Evolutionary conservation across 2,329 filamentous ascomycete genomes (phyloP).

Genomic region (Pyricularia sp.): DNA sequence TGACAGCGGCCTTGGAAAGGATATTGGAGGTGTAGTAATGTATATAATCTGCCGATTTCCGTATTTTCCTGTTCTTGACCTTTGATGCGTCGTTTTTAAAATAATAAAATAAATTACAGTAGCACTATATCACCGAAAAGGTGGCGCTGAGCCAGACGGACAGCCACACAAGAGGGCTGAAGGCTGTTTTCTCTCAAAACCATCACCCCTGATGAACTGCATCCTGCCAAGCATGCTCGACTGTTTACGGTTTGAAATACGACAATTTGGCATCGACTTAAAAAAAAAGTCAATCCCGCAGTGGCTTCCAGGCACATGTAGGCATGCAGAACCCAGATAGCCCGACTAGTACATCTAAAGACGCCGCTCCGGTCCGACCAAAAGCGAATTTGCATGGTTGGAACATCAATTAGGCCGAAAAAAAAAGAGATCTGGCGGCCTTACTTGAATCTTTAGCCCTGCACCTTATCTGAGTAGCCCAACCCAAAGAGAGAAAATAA

Average conservation of each 20-base stretch:
- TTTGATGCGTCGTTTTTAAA: background rate
- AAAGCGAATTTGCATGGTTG: background rate
- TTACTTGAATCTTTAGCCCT: background rate
- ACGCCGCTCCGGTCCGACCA: too few species aligned
- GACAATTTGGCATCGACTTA: background rate
- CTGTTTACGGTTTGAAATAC: background rate
- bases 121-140: too few species aligned
- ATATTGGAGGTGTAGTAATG: constrained; percentile 34
- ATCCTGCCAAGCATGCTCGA: too few species aligned
- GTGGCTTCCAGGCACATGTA: background rate
- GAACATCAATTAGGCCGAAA: background rate
- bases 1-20: constrained; percentile 63
- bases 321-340: background rate
- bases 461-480: background rate
- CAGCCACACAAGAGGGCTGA: too few species aligned
- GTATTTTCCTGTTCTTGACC: background rate
- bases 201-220: too few species aligned
- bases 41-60: background rate
- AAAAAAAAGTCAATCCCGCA: background rate
- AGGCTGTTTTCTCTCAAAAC: too few species aligned
- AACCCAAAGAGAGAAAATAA: too few species aligned
- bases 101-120: too few species aligned
- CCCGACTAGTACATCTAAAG: too few species aligned
- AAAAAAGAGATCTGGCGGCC: background rate
- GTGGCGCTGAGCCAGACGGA: too few species aligned